Base-by-base conservation (phyloP, 2,329 filamentous ascomycete species). In the Hymenoscyphus infarciens region DNA sequence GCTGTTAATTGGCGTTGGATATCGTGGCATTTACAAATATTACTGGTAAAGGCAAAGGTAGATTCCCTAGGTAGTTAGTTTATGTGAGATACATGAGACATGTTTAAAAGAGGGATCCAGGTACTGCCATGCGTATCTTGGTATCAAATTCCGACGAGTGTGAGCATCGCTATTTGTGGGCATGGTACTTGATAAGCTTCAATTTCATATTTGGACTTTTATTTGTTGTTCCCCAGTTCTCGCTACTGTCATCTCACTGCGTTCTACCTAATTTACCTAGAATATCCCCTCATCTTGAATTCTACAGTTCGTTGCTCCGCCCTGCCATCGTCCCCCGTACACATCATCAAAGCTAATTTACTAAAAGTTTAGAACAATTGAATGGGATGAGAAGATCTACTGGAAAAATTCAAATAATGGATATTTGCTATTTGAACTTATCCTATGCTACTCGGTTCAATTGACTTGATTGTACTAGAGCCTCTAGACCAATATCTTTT, bases 21-120 rank as follows among this genome's bases (percentile, higher is more conserved):
- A 61, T 61, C n/a, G n/a, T 49, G 49, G 64, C 64, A 66, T 66
- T 66, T 66, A 63, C 60, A 66, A 52, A 25, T 52, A 52, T 52
- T 52, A 22, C 22, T 52, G 45, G 45, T 52, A 52, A 52, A 52
- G 45, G 45, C 45, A 52, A 52, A 27, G 45, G 45, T 52, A 52
- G 45, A 52, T 52, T 52, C 45, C 45, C 45, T 52, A 52, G 45
- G 45, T 19, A 38, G 35, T 38, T 38, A 52, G 45, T 52, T 45
- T 25, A 25, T 25, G 45, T 52, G 19, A 52, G 45, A 25, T 52
- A 22, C 22, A 22, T 52, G 45, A 22, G 3, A 25, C 45, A 52
- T 52, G 19, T 52, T 52, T 52, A 52, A 22, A 52, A 49, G 39
- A 49, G 25, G 45, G 19, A 25, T 5, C 19, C 19, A 52, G n/a